Evolutionary conservation across 495 filamentous ascomycete genomes (phyloP).

Genomic region (Articulospora tetracladia): DNA sequence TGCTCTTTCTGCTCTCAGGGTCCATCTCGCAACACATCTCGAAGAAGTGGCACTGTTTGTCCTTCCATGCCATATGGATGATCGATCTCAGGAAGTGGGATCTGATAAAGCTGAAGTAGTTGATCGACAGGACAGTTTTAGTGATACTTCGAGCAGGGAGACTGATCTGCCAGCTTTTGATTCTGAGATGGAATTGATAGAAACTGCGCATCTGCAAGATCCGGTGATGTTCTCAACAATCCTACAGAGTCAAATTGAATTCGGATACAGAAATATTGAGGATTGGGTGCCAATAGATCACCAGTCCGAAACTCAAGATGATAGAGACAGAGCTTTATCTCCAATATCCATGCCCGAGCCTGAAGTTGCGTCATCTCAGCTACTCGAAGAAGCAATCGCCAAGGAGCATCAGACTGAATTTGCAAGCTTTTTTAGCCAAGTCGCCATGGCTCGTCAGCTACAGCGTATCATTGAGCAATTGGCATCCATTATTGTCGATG

Average conservation of each 20-base stretch:
- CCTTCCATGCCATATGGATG: constrained; percentile 8
- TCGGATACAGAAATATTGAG: neutral
- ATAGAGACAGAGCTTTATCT: neutral
- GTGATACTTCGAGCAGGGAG: neutral
- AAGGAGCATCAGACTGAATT: neutral
- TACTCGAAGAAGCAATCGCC: neutral
- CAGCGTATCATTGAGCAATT: neutral
- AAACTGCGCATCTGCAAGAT: neutral
- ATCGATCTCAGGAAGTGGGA: constrained; percentile 2
- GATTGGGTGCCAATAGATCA: neutral
- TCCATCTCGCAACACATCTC: constrained; percentile 19
- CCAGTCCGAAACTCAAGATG: neutral
- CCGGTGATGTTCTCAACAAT: neutral
- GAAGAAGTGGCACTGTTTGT: constrained; percentile 19
- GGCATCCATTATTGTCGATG: neutral
- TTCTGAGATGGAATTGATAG: neutral
- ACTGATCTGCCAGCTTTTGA: neutral
- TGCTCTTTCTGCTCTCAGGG: constrained; percentile 3
- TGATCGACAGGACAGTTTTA: neutral
- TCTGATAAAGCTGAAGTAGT: constrained; percentile 8
- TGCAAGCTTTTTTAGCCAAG: neutral
- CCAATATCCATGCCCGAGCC: neutral
- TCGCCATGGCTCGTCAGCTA: neutral
- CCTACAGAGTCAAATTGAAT: neutral
- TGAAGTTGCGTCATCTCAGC: neutral